Evolutionary conservation across 2,329 filamentous ascomycete genomes (phyloP).

Genomic region (Sordariomycetes sp.): DNA sequence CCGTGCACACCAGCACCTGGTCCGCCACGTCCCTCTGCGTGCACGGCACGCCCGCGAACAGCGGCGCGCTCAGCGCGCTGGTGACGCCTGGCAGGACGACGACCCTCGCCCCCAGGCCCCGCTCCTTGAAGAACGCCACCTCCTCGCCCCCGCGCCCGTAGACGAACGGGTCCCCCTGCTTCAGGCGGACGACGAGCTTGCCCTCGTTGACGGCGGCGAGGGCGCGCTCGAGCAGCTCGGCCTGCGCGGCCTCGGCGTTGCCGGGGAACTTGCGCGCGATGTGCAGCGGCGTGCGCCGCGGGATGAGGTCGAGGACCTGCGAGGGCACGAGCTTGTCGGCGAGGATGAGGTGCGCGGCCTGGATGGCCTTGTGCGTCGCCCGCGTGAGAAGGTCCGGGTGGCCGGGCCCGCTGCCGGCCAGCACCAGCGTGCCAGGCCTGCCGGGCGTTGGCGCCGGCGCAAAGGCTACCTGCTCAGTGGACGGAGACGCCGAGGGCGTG

Average conservation of each 20-base stretch:
- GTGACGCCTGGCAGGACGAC: constrained; percentile 83
- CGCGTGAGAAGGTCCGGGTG: constrained; percentile 86
- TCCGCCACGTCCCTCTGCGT: constrained; percentile 88
- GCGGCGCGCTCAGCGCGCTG: constrained; percentile 71
- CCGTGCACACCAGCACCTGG: constrained; percentile 91
- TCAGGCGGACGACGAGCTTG: constrained; percentile 75
- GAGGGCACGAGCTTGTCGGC: constrained; percentile 81
- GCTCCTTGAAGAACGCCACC: constrained; percentile 66
- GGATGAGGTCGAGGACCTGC: constrained; percentile 78
- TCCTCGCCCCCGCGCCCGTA: constrained; percentile 95
- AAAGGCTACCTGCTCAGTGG: not conserved
- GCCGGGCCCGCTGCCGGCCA: constrained; percentile 87
- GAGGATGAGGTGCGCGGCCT: constrained; percentile 65
- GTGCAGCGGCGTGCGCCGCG: constrained; percentile 75
- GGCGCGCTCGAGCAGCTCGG: constrained; percentile 74
- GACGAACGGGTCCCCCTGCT: constrained; percentile 94
- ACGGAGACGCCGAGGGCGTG: constrained; percentile 12
- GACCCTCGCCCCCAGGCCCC: constrained; percentile 54
- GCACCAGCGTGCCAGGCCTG: constrained; percentile 60
- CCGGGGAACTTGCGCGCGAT: constrained; percentile 97
- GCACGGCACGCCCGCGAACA: constrained; percentile 79
- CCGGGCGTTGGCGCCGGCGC: constrained; percentile 11
- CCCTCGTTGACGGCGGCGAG: constrained; percentile 56
- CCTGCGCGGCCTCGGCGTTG: constrained; percentile 87
- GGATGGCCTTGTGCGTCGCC: constrained; percentile 67